Conservation (phyloP, 495 filamentous ascomycete genomes). For the Lasiosphaeria ovina region DNA sequence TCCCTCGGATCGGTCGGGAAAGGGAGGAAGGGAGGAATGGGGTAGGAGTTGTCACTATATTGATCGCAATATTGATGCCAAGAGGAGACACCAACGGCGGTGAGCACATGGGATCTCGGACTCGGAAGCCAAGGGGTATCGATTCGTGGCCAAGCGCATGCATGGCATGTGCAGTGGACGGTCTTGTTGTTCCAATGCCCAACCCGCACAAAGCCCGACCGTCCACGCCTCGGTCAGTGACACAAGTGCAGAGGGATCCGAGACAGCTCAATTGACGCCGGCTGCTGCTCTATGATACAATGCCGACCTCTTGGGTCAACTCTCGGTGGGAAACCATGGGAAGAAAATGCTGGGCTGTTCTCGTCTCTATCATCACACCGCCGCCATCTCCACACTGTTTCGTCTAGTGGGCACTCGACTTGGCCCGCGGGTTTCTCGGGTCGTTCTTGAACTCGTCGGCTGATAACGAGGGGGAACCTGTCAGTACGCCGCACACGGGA, state of each 20-base stretch:
- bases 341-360: conserved; percentile 16
- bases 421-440: conserved; percentile 78
- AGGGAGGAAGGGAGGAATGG: not conserved
- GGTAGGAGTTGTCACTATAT: not conserved
- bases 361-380: conserved; percentile 19
- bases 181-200: not conserved
- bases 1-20: not conserved
- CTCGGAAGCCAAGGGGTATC: too few species aligned
- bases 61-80: too few species aligned
- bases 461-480: conserved; percentile 34
- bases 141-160: too few species aligned
- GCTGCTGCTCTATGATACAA: conserved; percentile 36
- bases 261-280: conserved; percentile 33
- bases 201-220: not conserved
- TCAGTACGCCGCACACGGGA: not conserved
- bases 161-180: too few species aligned
- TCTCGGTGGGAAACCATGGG: conserved; percentile 18
- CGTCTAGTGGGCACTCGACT: conserved; percentile 49
- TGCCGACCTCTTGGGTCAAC: conserved; percentile 16
- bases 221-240: conserved; percentile 2
- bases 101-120: too few species aligned
- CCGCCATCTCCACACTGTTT: conserved; percentile 3
- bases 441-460: conserved; percentile 94
- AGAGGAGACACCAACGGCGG: too few species aligned
- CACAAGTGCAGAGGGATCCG: conserved; percentile 2